phyloP scores from a whole-genome alignment of 2,329 filamentous ascomycete genomes.

The Peltaster fructicola region DNA sequence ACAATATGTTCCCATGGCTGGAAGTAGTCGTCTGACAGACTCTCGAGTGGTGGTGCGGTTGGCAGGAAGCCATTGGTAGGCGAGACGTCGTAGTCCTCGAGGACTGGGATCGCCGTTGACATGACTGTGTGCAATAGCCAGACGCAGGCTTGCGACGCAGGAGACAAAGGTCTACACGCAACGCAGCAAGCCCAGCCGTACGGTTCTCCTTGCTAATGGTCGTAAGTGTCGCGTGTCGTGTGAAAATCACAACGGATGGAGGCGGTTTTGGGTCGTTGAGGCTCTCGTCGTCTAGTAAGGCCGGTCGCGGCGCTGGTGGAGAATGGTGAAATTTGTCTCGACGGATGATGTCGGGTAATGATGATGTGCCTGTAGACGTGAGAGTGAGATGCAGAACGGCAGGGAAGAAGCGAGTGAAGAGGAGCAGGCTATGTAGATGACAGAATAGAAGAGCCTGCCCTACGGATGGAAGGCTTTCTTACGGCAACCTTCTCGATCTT shows the following conservation, averaged over 20 bases:
- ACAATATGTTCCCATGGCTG: constrained; percentile 82
- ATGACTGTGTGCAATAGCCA: constrained; percentile 17
- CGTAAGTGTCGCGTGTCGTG: constrained; percentile 1
- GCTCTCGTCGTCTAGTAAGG: too few species aligned
- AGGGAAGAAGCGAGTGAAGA: too few species aligned
- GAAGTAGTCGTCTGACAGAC: constrained; percentile 79
- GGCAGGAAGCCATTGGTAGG: constrained; percentile 74
- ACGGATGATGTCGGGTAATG: too few species aligned
- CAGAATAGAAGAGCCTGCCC: too few species aligned
- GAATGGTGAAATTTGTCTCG: too few species aligned
- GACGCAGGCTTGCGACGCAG: constrained; percentile 21
- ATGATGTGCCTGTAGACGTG: too few species aligned
- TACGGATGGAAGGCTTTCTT: too few species aligned
- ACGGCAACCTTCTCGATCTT: too few species aligned
- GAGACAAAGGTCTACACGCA: constrained; percentile 13
- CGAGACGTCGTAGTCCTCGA: constrained; percentile 67
- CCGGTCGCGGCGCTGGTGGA: too few species aligned
- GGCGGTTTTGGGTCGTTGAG: too few species aligned
- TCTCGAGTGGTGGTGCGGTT: constrained; percentile 57
- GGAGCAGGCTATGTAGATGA: too few species aligned
- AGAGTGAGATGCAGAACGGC: too few species aligned
- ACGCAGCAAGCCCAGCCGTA: constrained; percentile 21
- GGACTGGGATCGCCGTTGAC: constrained; percentile 27
- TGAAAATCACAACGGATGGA: constrained; percentile 8
- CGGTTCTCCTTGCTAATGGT: constrained; percentile 2